Base-by-base conservation (phyloP, 768 basidiomycete genomes). In the Steccherinum ochraceum region DNA sequence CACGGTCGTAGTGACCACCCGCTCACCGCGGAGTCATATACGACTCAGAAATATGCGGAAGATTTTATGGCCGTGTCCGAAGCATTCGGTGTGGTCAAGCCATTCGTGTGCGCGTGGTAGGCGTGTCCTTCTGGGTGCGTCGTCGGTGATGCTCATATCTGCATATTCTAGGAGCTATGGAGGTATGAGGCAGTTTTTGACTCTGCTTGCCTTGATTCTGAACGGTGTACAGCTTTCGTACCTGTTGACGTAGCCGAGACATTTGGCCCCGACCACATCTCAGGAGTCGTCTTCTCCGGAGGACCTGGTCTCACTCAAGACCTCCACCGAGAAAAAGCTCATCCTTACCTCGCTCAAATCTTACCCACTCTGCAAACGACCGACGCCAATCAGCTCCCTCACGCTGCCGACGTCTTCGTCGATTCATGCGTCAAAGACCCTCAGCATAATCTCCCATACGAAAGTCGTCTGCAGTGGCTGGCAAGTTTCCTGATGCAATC, bases 61-160 rank as follows among this genome's bases (percentile, higher is more conserved):
- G 65, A 68, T 56, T 68, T 64, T 55, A 39, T 46, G 20, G 55
- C 60, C 19, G 62, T 67, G 16, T 62, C 58, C 46, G 62, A 63
- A 10, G 64, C 55, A 20, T 65, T 59, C 30, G 54, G 52, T 3
- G 42, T 62, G 21, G 44, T 44, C 42, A 56, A 54, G 45, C 64
- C 64, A 19, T 56, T 57, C 45, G 45, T 62, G 19, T 45, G 51
- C 5, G 62, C 55, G 20, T 64, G 63, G 63, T 61, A 47, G 40
- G 61, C 52, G 2, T 49, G 11, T 23, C 30, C 30, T 16, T 35
- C 16, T 35, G 30, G 7, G 30, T 35, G 16, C 16, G 30, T 35
- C 30, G 30, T 35, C 16, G 7, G 30, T n/a, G n/a, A n/a, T n/a
- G n/a, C n/a, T 7, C 30, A 35, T 7, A 35, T 35, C 7, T 35